Evolutionary conservation across 495 filamentous ascomycete genomes (phyloP), one percentile per base, ranked within the genome.

Genomic region (Lasiosphaeria miniovina): DNA sequence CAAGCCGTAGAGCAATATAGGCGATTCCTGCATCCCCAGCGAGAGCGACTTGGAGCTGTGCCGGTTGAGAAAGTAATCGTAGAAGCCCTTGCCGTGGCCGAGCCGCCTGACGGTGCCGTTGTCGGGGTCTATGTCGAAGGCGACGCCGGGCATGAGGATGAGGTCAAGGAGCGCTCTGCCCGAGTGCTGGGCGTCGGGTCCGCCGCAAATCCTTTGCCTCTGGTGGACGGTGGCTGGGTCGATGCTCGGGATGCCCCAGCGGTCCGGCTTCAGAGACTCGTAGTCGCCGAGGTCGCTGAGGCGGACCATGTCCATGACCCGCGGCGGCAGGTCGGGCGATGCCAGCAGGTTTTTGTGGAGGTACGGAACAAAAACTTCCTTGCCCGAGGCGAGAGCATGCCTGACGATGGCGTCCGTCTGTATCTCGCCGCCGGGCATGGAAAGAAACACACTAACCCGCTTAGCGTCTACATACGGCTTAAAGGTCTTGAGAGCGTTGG

Each of bases 21-120:
- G 55, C 74, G 72, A 65, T 58, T 75, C 77, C 55, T 76, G 64
- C 62, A 59, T 72, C 67, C 67, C 71, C 61, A 63, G 73, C 66
- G 60, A 71, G 56, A 71, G 68, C 59, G 69, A 63, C 65, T 74
- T 74, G 61, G 76, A 71, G 43, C 75, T 76, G 74, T 92, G 95
- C 65, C 85, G 83, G 59, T 86, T 80, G 70, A 98, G 74, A 72
- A 95, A 98, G 75, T 84, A 86, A 74, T 98, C 94, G 82, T 98
- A 98, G 74, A 92, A 98, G 49, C 95, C 94, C 78, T 90, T 96
- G 54, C 94, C 94, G 78, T 98, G 95, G 8, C 94, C 94, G 10
- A 97, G 78, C 68, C 94, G 80, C 62, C 86, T 82, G 56, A 93
- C 84, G 51, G 55, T 65, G 14, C 74, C 75, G 57, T 57, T 70